These are phyloP conservation scores for Eucalyptus grandis DNA, from an alignment of 345 rosid genomes.

Conservation along the genomic window DNA sequence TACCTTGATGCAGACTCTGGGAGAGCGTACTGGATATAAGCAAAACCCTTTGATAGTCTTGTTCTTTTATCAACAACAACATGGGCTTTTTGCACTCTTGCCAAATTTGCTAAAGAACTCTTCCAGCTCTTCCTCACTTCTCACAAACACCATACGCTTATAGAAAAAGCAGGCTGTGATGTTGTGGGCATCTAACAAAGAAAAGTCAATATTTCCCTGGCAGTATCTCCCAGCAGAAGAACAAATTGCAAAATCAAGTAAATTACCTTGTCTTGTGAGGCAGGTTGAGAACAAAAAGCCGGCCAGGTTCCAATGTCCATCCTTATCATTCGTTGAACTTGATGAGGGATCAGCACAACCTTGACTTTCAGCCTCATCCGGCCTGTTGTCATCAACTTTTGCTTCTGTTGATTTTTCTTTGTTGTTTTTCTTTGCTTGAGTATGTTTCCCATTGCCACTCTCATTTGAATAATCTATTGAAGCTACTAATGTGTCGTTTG, in stretches of 20 bases:
- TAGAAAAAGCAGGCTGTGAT: neutral
- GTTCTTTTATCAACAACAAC: conserved; percentile 79
- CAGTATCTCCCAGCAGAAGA: neutral
- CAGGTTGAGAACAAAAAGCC: conserved; percentile 83
- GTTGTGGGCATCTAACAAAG: neutral
- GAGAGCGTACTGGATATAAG: conserved; percentile 50
- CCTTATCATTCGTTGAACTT: conserved; percentile 14
- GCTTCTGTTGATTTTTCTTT: neutral
- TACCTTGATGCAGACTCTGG: conserved; percentile 80
- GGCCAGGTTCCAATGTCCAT: conserved; percentile 34
- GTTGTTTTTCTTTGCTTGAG: conserved; percentile 11
- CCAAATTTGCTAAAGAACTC: conserved; percentile 59
- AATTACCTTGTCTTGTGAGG: conserved; percentile 64
- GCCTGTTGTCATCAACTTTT: neutral
- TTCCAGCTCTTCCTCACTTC: conserved; percentile 83
- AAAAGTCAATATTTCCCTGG: neutral
- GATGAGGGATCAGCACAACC: conserved; percentile 10
- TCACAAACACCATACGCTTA: neutral
- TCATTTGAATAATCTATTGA: conserved; percentile 3
- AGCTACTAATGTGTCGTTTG: conserved; percentile 44
- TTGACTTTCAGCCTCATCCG: conserved; percentile 13
- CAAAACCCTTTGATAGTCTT: conserved; percentile 80
- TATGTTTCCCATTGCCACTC: conserved; percentile 1
- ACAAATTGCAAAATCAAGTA: neutral
- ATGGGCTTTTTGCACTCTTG: conserved; percentile 55